Conservation (phyloP, 176 grass and related monocot genomes). For the Paspalum notatum region DNA sequence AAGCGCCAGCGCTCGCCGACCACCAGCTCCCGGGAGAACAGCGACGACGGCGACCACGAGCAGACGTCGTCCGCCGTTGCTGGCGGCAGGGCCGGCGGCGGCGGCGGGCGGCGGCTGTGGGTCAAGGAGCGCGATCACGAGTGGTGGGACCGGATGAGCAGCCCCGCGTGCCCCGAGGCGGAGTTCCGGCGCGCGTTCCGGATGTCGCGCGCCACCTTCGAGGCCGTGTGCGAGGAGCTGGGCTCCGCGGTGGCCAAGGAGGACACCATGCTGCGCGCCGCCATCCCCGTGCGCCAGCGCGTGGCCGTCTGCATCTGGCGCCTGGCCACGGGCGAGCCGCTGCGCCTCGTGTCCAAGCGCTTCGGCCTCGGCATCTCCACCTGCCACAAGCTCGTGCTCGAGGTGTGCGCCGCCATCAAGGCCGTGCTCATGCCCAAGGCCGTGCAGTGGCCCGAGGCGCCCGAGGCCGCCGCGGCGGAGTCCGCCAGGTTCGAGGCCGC, state of each 20-base stretch:
- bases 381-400: constrained; percentile 86
- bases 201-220: constrained; percentile 77
- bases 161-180: constrained; percentile 50
- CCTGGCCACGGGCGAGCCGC: constrained; percentile 76
- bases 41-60: constrained; percentile 22
- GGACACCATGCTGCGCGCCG: constrained; percentile 81
- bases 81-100: not conserved
- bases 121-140: constrained; percentile 59
- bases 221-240: constrained; percentile 65
- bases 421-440: constrained; percentile 63
- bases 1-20: constrained; percentile 44
- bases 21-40: constrained; percentile 44
- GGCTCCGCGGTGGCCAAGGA: constrained; percentile 69
- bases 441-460: constrained; percentile 58
- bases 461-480: constrained; percentile 6
- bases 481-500: constrained; percentile 41
- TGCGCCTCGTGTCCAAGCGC: constrained; percentile 66
- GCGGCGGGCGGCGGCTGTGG: constrained; percentile 63
- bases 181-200: constrained; percentile 84
- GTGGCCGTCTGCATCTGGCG: constrained; percentile 88
- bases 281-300: constrained; percentile 83
- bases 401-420: constrained; percentile 80
- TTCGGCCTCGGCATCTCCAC: constrained; percentile 93
- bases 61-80: not conserved
- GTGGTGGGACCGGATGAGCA: constrained; percentile 83